These are phyloP conservation scores for Triglochin maritima DNA, from an alignment of 106 monocot species.

Conservation along the genomic window DNA sequence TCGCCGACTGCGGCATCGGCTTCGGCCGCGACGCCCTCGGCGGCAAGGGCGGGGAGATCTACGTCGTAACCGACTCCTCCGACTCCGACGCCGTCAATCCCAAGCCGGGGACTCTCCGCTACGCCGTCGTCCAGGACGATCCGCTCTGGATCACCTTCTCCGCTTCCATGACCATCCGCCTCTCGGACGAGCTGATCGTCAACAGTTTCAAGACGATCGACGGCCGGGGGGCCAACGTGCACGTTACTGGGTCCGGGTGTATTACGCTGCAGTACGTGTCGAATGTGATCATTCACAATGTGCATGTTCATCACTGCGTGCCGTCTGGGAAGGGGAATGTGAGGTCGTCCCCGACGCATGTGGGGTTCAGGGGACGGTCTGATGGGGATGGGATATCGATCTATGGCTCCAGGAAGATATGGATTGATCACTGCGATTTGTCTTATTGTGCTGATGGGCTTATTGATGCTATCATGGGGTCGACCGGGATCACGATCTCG, in stretches of 20 bases:
- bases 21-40: slow-evolving; percentile 59
- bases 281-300: slow-evolving; percentile 60
- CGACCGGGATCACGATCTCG: slow-evolving; percentile 60
- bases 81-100: slow-evolving; percentile 49
- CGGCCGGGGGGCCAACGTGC: slow-evolving; percentile 55
- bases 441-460: slow-evolving; percentile 61
- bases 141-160: slow-evolving; percentile 81
- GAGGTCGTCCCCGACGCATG: slow-evolving; percentile 44
- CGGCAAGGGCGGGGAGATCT: slow-evolving; percentile 46
- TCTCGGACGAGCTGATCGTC: slow-evolving; percentile 55
- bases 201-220: slow-evolving; percentile 80
- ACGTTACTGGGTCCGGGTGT: slow-evolving; percentile 62
- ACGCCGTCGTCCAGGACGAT: slow-evolving; percentile 47
- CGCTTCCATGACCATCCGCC: slow-evolving; percentile 46
- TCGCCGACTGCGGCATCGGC: slow-evolving; percentile 70
- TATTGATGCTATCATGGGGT: slow-evolving; percentile 60
- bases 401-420: slow-evolving; percentile 27
- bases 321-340: slow-evolving; percentile 44
- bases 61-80: slow-evolving; percentile 54
- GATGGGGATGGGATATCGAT: slow-evolving; percentile 76
- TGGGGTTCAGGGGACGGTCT: slow-evolving; percentile 27
- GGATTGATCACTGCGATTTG: slow-evolving; percentile 67
- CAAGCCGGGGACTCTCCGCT: slow-evolving; percentile 50
- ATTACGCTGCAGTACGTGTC: slow-evolving; percentile 55
- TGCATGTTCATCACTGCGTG: slow-evolving; percentile 64